These are phyloP conservation scores for Chloris gayana DNA, from an alignment of 176 grass and related monocot genomes.

Conservation along the genomic window DNA sequence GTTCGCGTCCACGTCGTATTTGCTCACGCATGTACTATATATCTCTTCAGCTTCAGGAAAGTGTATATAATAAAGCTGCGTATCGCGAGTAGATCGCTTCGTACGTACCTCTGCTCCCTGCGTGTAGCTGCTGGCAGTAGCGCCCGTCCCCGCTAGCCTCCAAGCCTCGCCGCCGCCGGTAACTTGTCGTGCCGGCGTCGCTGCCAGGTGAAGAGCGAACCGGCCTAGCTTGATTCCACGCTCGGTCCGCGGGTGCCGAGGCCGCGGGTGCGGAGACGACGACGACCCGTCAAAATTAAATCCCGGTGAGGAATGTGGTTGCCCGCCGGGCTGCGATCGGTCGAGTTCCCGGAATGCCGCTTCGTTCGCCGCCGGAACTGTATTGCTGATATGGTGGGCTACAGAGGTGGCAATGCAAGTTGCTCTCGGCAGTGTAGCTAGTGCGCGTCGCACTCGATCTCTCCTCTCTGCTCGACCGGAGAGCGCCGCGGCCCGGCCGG, in stretches of 20 bases:
- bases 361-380: too few relatives aligned
- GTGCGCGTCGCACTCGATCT: conserved; percentile 30
- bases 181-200: conserved; percentile 5
- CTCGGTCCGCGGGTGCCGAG: too few relatives aligned
- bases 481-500: neutral
- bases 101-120: neutral
- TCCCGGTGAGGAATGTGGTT: neutral
- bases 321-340: neutral
- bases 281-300: too few relatives aligned
- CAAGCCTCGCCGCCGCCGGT: conserved; percentile 13
- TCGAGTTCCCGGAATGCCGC: neutral
- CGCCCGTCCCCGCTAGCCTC: conserved; percentile 19
- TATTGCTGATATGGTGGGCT: neutral
- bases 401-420: conserved; percentile 7
- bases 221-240: neutral
- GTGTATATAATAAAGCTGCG: neutral
- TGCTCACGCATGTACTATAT: too few relatives aligned
- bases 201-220: neutral
- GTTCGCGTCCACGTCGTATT: conserved; percentile 18
- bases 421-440: conserved; percentile 6
- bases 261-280: neutral
- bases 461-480: conserved; percentile 5
- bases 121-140: neutral
- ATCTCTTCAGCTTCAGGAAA: too few relatives aligned
- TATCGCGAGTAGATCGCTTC: neutral